Conservation (phyloP, 345 rosid genomes). For the Pseudoturritis turrita region DNA sequence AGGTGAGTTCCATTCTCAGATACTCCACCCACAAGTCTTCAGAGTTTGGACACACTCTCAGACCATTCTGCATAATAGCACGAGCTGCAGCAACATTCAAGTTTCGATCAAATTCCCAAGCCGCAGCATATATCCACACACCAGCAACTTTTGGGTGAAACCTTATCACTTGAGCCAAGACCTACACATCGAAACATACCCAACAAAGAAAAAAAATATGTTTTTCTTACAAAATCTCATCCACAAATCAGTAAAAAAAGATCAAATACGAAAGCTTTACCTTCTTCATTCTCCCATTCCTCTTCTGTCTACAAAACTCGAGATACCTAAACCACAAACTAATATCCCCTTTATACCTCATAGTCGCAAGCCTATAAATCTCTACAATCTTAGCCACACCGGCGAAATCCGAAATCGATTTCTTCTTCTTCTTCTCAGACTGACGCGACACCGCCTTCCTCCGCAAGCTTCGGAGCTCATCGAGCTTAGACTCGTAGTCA, state of each 20-base stretch:
- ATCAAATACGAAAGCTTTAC: constrained; percentile 28
- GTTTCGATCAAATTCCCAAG: constrained; percentile 90
- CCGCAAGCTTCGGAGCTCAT: constrained; percentile 66
- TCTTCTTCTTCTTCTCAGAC: constrained; percentile 40
- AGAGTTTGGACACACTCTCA: constrained; percentile 71
- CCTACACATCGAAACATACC: constrained; percentile 36
- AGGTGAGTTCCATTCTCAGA: constrained; percentile 87
- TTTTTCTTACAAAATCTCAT: neutral
- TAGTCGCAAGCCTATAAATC: constrained; percentile 66
- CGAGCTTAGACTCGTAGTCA: constrained; percentile 75
- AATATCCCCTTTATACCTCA: constrained; percentile 78
- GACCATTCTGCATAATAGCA: constrained; percentile 84
- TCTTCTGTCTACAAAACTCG: constrained; percentile 70
- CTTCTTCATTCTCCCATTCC: constrained; percentile 87
- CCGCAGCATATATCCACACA: constrained; percentile 95
- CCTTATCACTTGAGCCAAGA: constrained; percentile 72
- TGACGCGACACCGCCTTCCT: constrained; percentile 46
- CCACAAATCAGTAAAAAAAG: neutral
- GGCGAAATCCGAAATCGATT: constrained; percentile 62
- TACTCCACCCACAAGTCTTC: constrained; percentile 94
- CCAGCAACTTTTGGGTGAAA: constrained; percentile 83
- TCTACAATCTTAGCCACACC: constrained; percentile 60
- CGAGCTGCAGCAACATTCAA: constrained; percentile 80
- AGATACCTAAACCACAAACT: constrained; percentile 82
- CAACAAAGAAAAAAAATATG: neutral